These are phyloP conservation scores for Tolypocladium ovalisporum DNA, from an alignment of 2,329 filamentous ascomycete species.

Conservation along the genomic window DNA sequence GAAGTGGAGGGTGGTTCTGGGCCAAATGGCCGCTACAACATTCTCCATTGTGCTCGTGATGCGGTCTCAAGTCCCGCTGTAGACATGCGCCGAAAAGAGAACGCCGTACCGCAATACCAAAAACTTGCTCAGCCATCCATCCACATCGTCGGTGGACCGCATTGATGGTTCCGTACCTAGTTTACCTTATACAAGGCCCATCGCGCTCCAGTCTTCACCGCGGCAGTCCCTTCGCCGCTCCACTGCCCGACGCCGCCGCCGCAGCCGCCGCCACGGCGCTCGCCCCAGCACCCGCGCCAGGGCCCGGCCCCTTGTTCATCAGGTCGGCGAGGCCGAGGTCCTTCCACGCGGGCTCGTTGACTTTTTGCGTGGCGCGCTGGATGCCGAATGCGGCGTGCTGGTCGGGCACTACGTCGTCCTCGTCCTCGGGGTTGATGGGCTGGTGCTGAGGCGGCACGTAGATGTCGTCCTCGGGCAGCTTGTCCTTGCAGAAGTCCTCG, in stretches of 20 bases:
- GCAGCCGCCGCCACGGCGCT: not conserved
- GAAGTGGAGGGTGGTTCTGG: not conserved
- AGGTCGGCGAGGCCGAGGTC: slow-evolving; percentile 64
- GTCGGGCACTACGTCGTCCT: slow-evolving; percentile 80
- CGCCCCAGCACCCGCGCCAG: slow-evolving; percentile 9
- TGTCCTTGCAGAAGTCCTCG: slow-evolving; percentile 64
- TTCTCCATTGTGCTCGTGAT: not conserved
- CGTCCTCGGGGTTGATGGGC: slow-evolving; percentile 77
- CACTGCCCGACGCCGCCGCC: slow-evolving; percentile 2
- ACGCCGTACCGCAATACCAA: not conserved
- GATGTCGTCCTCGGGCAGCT: slow-evolving; percentile 66
- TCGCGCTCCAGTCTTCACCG: slow-evolving; percentile 5
- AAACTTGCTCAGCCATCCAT: not conserved
- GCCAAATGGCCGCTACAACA: not conserved
- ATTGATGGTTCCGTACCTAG: too few relatives aligned
- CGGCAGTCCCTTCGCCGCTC: slow-evolving; percentile 9
- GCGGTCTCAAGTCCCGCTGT: not conserved
- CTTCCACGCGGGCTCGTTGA: slow-evolving; percentile 64
- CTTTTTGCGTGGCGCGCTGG: slow-evolving; percentile 64
- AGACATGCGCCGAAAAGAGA: not conserved
- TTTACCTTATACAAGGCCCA: not conserved
- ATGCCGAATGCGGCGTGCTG: slow-evolving; percentile 85
- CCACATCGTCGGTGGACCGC: not conserved
- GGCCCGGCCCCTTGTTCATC: slow-evolving; percentile 50
- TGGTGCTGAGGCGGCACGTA: slow-evolving; percentile 72